Evolutionary conservation across 108 stramenopile genomes (phyloP).

Genomic region (Nitzschia putrida): DNA sequence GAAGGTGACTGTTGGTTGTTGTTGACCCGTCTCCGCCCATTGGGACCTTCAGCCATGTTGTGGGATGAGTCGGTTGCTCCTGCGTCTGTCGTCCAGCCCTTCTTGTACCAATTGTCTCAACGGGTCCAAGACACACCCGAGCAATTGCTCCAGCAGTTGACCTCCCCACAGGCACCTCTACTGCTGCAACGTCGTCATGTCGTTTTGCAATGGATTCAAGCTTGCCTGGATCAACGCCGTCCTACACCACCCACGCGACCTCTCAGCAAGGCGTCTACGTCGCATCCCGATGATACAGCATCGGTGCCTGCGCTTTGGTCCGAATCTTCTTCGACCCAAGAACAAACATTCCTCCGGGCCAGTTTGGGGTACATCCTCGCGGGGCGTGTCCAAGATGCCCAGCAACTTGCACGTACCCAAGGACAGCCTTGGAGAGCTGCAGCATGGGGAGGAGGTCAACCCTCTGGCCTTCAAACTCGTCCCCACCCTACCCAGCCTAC

Average conservation of each 20-base stretch:
- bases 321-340: slow-evolving; percentile 22
- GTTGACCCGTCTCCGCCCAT: slow-evolving; percentile 44
- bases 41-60: slow-evolving; percentile 52
- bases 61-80: slow-evolving; percentile 50
- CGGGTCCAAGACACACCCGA: slow-evolving; percentile 37
- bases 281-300: slow-evolving; percentile 12
- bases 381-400: slow-evolving; percentile 55
- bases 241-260: slow-evolving; percentile 6
- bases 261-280: not conserved
- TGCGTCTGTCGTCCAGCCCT: slow-evolving; percentile 11
- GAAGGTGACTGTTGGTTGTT: slow-evolving; percentile 76
- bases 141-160: slow-evolving; percentile 38
- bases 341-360: slow-evolving; percentile 51
- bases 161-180: slow-evolving; percentile 20
- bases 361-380: slow-evolving; percentile 58
- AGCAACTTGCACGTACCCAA: slow-evolving; percentile 43
- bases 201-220: slow-evolving; percentile 61
- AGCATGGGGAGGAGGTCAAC: slow-evolving; percentile 62
- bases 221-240: slow-evolving; percentile 47
- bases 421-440: slow-evolving; percentile 75
- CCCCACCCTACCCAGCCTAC: slow-evolving; percentile 6
- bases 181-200: slow-evolving; percentile 46
- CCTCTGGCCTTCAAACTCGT: slow-evolving; percentile 28
- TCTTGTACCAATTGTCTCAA: slow-evolving; percentile 25
- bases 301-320: slow-evolving; percentile 13